A percentile compares a stretch with the other conserved stretches of the same genome.
Evolutionary conservation across 2,329 filamentous ascomycete species (phyloP).

Genomic region (Xylaria sp.): DNA sequence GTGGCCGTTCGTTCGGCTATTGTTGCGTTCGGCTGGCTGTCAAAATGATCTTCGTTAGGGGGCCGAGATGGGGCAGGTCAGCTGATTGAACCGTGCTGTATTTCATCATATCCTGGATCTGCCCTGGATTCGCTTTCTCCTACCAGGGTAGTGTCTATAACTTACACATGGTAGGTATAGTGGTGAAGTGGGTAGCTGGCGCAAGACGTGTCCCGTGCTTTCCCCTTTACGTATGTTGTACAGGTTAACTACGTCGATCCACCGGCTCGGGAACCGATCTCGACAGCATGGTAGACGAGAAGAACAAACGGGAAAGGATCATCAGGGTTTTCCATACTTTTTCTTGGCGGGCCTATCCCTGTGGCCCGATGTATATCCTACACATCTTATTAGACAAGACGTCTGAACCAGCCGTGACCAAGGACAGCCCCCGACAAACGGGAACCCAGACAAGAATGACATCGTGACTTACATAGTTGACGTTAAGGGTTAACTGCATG

Average conservation of each 20-base stretch:
- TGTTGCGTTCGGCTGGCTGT: not conserved
- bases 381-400: not conserved
- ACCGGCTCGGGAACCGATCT: constrained; percentile 19
- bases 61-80: not conserved
- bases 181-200: not conserved
- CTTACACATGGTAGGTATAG: not conserved
- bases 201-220: not conserved
- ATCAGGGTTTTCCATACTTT: not conserved
- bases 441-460: not conserved
- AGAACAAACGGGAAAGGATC: constrained; percentile 22
- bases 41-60: not conserved
- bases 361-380: too few species aligned
- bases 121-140: not conserved
- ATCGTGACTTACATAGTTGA: not conserved
- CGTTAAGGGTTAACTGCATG: not conserved
- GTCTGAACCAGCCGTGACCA: not conserved
- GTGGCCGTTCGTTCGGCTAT: not conserved
- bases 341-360: not conserved
- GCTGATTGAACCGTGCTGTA: not conserved
- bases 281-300: not conserved
- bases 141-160: not conserved
- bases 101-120: not conserved
- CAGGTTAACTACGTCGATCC: constrained; percentile 4
- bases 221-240: not conserved
- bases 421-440: too few species aligned